A percentile compares a stretch with the other conserved stretches of the same genome.
Evolutionary conservation across 2,329 filamentous ascomycete genomes (phyloP).

Genomic region (Alternaria ventricosa): DNA sequence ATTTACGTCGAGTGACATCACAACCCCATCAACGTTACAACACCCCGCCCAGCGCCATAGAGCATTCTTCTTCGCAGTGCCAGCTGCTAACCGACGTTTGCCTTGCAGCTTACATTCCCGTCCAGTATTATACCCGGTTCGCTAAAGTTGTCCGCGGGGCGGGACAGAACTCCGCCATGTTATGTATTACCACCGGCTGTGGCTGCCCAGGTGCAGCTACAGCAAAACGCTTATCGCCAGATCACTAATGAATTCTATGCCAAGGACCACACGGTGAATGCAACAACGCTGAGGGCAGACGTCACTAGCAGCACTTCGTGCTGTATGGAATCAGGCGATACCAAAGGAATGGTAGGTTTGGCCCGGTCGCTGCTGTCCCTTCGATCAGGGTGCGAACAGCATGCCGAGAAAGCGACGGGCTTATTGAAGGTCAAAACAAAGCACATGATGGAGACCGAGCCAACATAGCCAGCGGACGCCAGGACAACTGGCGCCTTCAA

Average conservation of each 20-base stretch:
- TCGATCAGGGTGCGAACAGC: neutral
- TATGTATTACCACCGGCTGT: neutral
- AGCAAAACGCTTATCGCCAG: neutral
- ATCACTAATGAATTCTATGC: neutral
- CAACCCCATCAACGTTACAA: neutral
- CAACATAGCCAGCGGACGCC: neutral
- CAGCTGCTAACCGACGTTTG: neutral
- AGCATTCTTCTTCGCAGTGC: neutral
- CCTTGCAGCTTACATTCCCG: neutral
- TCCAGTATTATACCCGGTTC: neutral
- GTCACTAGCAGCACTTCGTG: neutral
- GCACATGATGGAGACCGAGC: neutral
- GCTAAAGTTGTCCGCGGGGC: neutral
- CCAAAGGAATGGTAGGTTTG: neutral
- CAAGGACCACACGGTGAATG: neutral
- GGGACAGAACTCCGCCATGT: neutral
- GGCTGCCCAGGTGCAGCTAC: neutral
- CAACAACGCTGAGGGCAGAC: neutral
- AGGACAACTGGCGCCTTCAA: constrained; percentile 4
- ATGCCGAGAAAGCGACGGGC: neutral
- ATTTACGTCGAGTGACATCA: constrained; percentile 1
- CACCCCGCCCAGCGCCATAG: neutral
- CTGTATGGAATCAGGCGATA: neutral
- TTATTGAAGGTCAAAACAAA: neutral
- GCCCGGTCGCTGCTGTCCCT: neutral